phyloP scores from a whole-genome alignment of 169 alveolate genomes.

The Babesia caballi region DNA sequence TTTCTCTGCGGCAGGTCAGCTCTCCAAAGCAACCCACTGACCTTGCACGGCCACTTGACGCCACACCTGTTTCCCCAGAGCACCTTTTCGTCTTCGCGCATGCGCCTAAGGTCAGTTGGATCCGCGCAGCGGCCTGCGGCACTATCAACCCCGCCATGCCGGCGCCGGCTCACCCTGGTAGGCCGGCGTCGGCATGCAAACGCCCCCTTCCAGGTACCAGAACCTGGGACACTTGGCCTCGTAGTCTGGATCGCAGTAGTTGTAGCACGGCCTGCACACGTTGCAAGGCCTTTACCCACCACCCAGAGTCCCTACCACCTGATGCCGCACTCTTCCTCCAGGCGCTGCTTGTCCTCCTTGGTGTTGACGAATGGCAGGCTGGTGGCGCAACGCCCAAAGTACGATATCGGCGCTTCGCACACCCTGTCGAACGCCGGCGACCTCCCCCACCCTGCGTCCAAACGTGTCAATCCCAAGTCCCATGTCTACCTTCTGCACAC shows the following conservation, averaged over 20 bases:
- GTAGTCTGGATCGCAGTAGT: slow-evolving; percentile 2
- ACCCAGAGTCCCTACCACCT: slow-evolving; percentile 33
- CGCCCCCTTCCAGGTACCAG: slow-evolving; percentile 25
- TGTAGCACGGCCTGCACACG: slow-evolving; percentile 44
- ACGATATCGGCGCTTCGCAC: slow-evolving; percentile 53
- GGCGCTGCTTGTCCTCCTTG: slow-evolving; percentile 22
- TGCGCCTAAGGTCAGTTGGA: neutral
- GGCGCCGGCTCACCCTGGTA: slow-evolving; percentile 20
- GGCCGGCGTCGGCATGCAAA: slow-evolving; percentile 36
- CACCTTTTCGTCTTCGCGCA: slow-evolving; percentile 28
- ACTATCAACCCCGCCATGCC: neutral
- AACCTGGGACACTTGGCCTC: slow-evolving; percentile 29
- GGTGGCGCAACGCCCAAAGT: slow-evolving; percentile 51
- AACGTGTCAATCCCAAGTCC: neutral
- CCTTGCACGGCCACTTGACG: slow-evolving; percentile 48
- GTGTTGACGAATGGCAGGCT: slow-evolving; percentile 15
- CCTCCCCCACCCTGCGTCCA: slow-evolving; percentile 34
- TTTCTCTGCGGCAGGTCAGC: too few relatives aligned
- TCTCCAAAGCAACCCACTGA: too few relatives aligned
- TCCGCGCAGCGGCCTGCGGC: slow-evolving; percentile 21
- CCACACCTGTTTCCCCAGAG: slow-evolving; percentile 59
- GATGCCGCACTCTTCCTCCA: slow-evolving; percentile 26
- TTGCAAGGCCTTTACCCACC: too few relatives aligned
- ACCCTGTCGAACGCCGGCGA: neutral
- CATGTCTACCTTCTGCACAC: slow-evolving; percentile 44